These are phyloP conservation scores for Tetrahymena thermophila DNA, from an alignment of 73 alveolate genomes.

Conservation along the genomic window DNA sequence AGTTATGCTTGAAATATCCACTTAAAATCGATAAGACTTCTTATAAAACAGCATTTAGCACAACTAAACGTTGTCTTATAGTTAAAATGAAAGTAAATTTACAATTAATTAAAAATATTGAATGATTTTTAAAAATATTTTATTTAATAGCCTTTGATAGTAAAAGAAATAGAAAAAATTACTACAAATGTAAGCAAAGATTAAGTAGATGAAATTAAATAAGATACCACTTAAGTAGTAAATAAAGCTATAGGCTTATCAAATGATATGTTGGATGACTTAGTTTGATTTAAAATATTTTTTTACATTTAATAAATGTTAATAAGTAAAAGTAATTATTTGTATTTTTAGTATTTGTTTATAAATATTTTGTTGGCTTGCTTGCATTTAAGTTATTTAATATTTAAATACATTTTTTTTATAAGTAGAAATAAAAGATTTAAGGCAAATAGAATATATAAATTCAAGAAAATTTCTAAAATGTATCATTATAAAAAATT, in stretches of 20 bases:
- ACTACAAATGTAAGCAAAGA: not conserved
- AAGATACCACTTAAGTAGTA: not conserved
- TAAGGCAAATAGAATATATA: not conserved
- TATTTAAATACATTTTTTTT: too few relatives aligned
- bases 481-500: not conserved
- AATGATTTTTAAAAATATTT: not conserved
- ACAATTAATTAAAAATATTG: too few relatives aligned
- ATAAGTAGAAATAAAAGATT: not conserved
- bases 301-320: not conserved
- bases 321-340: not conserved
- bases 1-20: conserved; percentile 19
- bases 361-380: too few relatives aligned
- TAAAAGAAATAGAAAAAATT: not conserved
- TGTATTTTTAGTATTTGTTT: too few relatives aligned
- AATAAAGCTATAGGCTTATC: not conserved
- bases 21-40: conserved; percentile 1
- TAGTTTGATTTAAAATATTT: not conserved
- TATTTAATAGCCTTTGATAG: not conserved
- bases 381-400: too few relatives aligned
- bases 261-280: not conserved
- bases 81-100: not conserved
- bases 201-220: not conserved
- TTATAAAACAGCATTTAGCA: conserved; percentile 14
- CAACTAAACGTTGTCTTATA: not conserved
- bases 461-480: not conserved